These are phyloP conservation scores for Starmerella lactis-condensi DNA, from an alignment of 805 yeast genomes.

Conservation along the genomic window DNA sequence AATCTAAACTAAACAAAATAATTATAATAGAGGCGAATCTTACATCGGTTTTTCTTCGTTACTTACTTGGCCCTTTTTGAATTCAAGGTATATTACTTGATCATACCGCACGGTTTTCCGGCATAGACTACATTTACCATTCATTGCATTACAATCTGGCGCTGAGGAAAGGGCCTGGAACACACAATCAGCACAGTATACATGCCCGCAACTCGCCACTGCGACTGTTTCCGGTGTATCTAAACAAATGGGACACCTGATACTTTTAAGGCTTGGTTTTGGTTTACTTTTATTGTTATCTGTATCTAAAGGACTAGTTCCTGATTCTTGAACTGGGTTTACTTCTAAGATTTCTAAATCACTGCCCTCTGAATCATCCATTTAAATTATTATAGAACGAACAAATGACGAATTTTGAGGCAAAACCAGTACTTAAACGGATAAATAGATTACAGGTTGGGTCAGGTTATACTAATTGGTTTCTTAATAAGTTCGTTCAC, in stretches of 20 bases:
- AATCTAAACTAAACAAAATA: too few species aligned
- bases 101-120: constrained; percentile 12
- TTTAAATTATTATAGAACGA: too few species aligned
- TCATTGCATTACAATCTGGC: constrained; percentile 3
- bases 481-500: too few species aligned
- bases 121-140: constrained; percentile 14
- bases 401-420: too few species aligned
- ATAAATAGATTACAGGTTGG: too few species aligned
- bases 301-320: too few species aligned
- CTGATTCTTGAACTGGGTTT: neutral
- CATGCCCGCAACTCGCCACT: constrained; percentile 14
- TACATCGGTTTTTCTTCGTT: neutral
- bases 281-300: neutral
- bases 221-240: constrained; percentile 15
- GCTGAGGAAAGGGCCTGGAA: constrained; percentile 11
- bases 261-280: constrained; percentile 1
- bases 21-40: too few species aligned
- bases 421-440: too few species aligned
- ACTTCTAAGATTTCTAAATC: constrained; percentile 12
- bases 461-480: too few species aligned
- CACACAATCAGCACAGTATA: constrained; percentile 15
- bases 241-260: constrained; percentile 13
- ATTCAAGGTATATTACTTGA: constrained; percentile 10
- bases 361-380: constrained; percentile 4
- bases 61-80: constrained; percentile 5